These are phyloP conservation scores for Tetragonia tetragonoides DNA, from an alignment of 148 eudicot genomes.

Conservation along the genomic window DNA sequence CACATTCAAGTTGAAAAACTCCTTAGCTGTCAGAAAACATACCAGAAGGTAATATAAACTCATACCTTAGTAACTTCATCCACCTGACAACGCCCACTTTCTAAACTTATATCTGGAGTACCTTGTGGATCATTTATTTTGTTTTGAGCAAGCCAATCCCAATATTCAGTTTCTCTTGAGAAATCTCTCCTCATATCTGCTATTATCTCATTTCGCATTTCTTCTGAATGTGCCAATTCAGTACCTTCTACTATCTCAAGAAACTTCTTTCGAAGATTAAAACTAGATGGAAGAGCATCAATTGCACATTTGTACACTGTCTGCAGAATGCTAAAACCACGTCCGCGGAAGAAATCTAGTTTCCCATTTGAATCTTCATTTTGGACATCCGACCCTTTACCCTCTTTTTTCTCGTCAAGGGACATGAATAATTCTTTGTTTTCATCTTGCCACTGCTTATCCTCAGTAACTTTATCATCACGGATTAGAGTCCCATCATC, in stretches of 20 bases:
- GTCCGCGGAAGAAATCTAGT: slow-evolving; percentile 49
- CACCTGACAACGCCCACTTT: slow-evolving; percentile 35
- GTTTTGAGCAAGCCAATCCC: slow-evolving; percentile 83
- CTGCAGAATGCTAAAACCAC: slow-evolving; percentile 54
- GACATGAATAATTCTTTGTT: slow-evolving; percentile 73
- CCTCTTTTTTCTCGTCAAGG: slow-evolving; percentile 43
- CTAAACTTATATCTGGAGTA: slow-evolving; percentile 29
- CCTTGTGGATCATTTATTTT: slow-evolving; percentile 29
- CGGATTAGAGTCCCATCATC: slow-evolving; percentile 49
- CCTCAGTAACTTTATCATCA: slow-evolving; percentile 36
- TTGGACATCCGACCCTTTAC: slow-evolving; percentile 32
- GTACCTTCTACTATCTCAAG: slow-evolving; percentile 73
- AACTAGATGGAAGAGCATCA: slow-evolving; percentile 66
- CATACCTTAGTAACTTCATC: slow-evolving; percentile 60
- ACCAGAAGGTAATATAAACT: too few species aligned
- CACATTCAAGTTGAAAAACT: neutral
- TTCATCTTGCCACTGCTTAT: slow-evolving; percentile 73
- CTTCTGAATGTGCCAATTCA: slow-evolving; percentile 66
- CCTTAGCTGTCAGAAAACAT: too few species aligned
- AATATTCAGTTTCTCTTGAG: slow-evolving; percentile 56
- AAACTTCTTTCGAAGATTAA: slow-evolving; percentile 60
- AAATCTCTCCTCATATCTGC: slow-evolving; percentile 75
- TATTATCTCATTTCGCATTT: slow-evolving; percentile 60
- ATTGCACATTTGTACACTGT: slow-evolving; percentile 62
- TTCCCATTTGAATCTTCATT: slow-evolving; percentile 46